These are phyloP conservation scores for Stenogyne calaminthoides DNA, from an alignment of 305 asterid species.

Conservation along the genomic window DNA sequence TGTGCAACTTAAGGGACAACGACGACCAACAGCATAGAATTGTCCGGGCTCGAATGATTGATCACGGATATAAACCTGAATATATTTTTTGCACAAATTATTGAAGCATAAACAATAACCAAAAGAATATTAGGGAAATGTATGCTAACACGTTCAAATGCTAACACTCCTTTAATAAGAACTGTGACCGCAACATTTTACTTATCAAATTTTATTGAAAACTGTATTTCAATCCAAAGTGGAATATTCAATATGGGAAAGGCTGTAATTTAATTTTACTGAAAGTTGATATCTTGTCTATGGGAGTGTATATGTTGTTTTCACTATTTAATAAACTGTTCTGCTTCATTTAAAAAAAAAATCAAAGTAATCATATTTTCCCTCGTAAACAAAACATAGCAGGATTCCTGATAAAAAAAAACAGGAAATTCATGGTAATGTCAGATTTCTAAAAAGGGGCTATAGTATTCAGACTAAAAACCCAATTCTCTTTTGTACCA, in stretches of 20 bases:
- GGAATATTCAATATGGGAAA: too few relatives aligned
- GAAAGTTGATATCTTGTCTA: neutral
- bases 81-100: slow-evolving; percentile 18
- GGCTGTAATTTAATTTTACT: too few relatives aligned
- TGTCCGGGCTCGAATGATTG: slow-evolving; percentile 74
- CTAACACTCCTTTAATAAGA: neutral
- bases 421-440: neutral
- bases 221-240: too few relatives aligned
- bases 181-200: too few relatives aligned
- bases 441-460: neutral
- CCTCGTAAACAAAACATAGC: too few relatives aligned
- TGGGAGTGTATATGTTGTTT: too few relatives aligned
- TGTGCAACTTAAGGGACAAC: slow-evolving; percentile 67
- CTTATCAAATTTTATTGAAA: too few relatives aligned
- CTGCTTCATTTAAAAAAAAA: too few relatives aligned
- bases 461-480: neutral
- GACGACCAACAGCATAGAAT: slow-evolving; percentile 77
- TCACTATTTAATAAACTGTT: too few relatives aligned
- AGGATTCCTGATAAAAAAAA: too few relatives aligned
- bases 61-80: slow-evolving; percentile 91
- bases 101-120: slow-evolving; percentile 24
- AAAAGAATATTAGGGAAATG: slow-evolving; percentile 13
- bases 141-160: slow-evolving; percentile 11
- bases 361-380: too few relatives aligned
- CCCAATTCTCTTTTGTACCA: neutral